Evolutionary conservation across 768 basidiomycete genomes (phyloP).

Genomic region (Tulasnella calospora): DNA sequence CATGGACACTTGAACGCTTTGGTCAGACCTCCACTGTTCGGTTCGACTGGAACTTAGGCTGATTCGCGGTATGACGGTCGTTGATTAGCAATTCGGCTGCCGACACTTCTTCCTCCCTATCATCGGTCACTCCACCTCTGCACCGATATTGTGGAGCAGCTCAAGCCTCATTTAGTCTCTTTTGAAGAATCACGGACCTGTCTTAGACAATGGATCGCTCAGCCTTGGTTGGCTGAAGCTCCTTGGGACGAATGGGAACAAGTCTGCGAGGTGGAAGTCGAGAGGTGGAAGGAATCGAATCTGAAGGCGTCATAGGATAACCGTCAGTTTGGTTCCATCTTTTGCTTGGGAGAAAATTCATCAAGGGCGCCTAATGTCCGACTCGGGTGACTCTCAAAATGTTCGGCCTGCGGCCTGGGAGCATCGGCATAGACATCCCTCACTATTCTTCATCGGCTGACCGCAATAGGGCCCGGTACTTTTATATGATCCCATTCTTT

Average conservation of each 20-base stretch:
- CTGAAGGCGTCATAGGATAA: not conserved
- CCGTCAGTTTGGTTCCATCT: not conserved
- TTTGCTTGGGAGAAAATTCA: not conserved
- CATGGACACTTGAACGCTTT: conserved; percentile 77
- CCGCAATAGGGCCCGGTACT: not conserved
- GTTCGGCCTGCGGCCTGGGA: not conserved
- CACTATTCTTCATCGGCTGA: not conserved
- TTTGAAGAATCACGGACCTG: conserved; percentile 65
- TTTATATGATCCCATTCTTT: not conserved
- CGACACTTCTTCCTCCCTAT: conserved; percentile 57
- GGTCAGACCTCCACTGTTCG: conserved; percentile 43
- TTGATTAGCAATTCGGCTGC: conserved; percentile 49
- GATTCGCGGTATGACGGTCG: not conserved
- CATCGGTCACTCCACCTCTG: conserved; percentile 60
- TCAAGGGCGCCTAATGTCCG: not conserved
- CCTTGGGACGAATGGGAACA: conserved; percentile 78
- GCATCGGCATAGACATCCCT: not conserved
- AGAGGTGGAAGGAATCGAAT: conserved; percentile 49
- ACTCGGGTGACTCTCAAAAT: not conserved
- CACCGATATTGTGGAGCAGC: conserved; percentile 49
- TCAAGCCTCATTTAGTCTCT: conserved; percentile 61
- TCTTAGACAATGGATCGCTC: conserved; percentile 63
- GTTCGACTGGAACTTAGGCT: not conserved
- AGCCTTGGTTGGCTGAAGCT: conserved; percentile 59
- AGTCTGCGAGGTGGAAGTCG: conserved; percentile 69